Percentiles rank a stretch among this genome's conserved stretches.
phyloP scores from a whole-genome alignment of 2,329 filamentous ascomycete genomes.

The Diaporthe ampelina region DNA sequence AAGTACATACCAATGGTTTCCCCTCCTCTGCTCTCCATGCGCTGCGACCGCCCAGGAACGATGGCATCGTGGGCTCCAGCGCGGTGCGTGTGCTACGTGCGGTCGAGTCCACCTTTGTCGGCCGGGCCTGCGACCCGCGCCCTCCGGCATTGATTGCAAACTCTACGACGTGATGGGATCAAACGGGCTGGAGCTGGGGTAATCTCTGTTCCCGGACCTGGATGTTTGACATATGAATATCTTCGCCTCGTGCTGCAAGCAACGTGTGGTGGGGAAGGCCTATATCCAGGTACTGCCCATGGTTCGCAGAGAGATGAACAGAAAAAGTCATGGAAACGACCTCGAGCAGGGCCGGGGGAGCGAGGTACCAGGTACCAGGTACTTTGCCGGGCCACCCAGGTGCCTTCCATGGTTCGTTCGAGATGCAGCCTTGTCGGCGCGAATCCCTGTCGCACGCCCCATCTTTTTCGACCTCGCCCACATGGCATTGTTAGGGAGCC shows the following conservation, averaged over 20 bases:
- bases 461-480: conserved; percentile 36
- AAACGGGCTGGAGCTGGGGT: background rate
- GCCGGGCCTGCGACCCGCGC: conserved; percentile 6
- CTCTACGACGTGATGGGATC: conserved; percentile 14
- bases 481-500: conserved; percentile 38
- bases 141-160: conserved; percentile 7
- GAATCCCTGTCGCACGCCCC: conserved; percentile 39
- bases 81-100: background rate
- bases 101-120: background rate
- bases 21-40: background rate
- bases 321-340: conserved; percentile 31
- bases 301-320: conserved; percentile 27
- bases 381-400: conserved; percentile 7
- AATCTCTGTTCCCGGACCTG: background rate
- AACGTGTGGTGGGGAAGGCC: conserved; percentile 14
- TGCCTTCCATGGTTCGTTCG: conserved; percentile 34
- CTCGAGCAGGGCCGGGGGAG: conserved; percentile 18
- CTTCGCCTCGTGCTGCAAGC: conserved; percentile 12
- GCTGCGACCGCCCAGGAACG: conserved; percentile 1
- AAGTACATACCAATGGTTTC: conserved; percentile 8
- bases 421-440: conserved; percentile 41
- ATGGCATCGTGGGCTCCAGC: conserved; percentile 22
- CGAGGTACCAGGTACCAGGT: conserved; percentile 37
- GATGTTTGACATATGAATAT: conserved; percentile 20
- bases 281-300: background rate